A percentile compares a stretch with the other conserved stretches of the same genome.
These are phyloP conservation scores for Cystoderma amianthinum DNA, from an alignment of 768 basidiomycete species.

Conservation along the genomic window DNA sequence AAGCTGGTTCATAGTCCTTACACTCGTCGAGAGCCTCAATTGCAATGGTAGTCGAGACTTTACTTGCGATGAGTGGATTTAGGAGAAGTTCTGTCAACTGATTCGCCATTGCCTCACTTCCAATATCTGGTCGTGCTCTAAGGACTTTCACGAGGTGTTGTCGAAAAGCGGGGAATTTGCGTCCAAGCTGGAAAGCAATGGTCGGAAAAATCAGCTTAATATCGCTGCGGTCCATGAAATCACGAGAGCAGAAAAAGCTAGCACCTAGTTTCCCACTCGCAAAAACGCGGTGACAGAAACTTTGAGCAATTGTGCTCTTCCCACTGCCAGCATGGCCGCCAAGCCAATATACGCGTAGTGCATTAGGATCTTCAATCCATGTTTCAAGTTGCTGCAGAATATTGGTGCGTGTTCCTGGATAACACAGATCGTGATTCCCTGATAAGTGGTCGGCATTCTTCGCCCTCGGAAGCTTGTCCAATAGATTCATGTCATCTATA, in stretches of 20 bases:
- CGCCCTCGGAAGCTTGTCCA: too few species aligned
- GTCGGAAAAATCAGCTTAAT: conserved; percentile 16
- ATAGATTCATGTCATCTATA: too few species aligned
- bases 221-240: conserved; percentile 15
- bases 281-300: conserved; percentile 7
- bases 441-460: not conserved
- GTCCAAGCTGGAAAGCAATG: conserved; percentile 14
- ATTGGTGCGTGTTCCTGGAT: conserved; percentile 1
- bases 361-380: conserved; percentile 7
- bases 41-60: conserved; percentile 12
- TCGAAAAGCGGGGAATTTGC: conserved; percentile 8
- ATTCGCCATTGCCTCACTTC: conserved; percentile 6
- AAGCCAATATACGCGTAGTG: conserved; percentile 11
- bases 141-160: conserved; percentile 10
- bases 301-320: conserved; percentile 14
- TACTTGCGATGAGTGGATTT: conserved; percentile 9
- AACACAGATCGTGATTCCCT: not conserved
- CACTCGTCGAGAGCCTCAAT: conserved; percentile 17
- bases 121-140: conserved; percentile 12
- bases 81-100: conserved; percentile 17
- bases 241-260: conserved; percentile 21
- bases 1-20: conserved; percentile 8
- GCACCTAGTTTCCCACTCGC: conserved; percentile 9
- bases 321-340: conserved; percentile 14
- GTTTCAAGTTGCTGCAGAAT: conserved; percentile 6